These are phyloP conservation scores for Telfairia occidentalis DNA, from an alignment of 331 rosid genomes.

Conservation along the genomic window DNA sequence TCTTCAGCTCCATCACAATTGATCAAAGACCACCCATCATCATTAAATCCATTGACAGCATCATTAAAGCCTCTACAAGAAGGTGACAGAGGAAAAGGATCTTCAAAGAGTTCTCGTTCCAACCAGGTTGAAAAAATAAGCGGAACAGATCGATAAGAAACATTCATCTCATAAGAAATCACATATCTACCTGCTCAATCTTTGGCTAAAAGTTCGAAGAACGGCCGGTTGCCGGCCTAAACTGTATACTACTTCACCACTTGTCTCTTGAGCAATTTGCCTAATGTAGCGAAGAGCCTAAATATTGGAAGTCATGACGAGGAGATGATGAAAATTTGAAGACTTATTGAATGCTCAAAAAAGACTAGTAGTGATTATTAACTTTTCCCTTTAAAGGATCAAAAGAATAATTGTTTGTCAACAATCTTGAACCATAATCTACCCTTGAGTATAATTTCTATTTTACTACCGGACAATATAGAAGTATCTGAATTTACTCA, in stretches of 20 bases:
- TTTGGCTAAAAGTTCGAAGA: slow-evolving; percentile 85
- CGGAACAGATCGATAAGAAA: not conserved
- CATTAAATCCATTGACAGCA: slow-evolving; percentile 90
- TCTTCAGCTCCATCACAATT: slow-evolving; percentile 84
- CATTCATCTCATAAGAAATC: not conserved
- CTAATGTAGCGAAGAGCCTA: slow-evolving; percentile 83
- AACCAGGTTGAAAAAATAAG: not conserved
- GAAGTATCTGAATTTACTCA: slow-evolving; percentile 23
- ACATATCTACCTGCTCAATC: slow-evolving; percentile 61
- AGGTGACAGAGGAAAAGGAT: not conserved
- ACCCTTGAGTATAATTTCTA: not conserved
- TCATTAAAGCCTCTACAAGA: slow-evolving; percentile 79
- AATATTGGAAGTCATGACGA: slow-evolving; percentile 17
- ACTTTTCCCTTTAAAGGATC: not conserved
- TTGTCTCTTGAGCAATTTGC: slow-evolving; percentile 91
- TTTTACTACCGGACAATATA: not conserved
- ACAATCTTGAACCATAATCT: not conserved
- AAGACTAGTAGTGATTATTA: not conserved
- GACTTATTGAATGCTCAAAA: not conserved
- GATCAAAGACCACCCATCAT: slow-evolving; percentile 80
- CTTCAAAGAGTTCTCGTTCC: not conserved
- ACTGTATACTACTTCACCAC: slow-evolving; percentile 90
- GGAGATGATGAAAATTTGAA: slow-evolving; percentile 5
- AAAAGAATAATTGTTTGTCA: not conserved
- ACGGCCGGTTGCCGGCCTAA: slow-evolving; percentile 96